Conservation (phyloP, 2,329 filamentous ascomycete genomes). For the Pseudophaeomoniella oleicola region DNA sequence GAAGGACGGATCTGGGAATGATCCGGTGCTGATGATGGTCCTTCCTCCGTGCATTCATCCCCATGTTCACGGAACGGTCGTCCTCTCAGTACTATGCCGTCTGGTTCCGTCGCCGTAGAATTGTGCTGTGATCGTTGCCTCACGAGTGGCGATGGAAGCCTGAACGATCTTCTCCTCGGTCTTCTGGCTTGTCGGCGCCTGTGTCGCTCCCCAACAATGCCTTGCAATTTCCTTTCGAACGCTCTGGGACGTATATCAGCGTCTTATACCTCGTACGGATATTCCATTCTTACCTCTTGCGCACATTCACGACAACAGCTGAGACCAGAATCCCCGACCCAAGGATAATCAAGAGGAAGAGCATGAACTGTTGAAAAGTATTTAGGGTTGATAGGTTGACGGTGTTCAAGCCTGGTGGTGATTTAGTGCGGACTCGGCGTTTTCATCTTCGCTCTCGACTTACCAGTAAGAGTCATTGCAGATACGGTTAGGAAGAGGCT, state of each 20-base stretch:
- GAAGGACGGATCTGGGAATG: not conserved
- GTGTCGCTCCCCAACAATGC: constrained; percentile 7
- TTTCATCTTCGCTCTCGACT: not conserved
- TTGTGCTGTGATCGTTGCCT: not conserved
- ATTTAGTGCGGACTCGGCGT: not conserved
- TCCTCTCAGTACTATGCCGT: not conserved
- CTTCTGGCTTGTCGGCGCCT: not conserved
- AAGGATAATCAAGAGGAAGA: constrained; percentile 32
- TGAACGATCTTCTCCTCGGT: not conserved
- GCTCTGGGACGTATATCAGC: constrained; percentile 17
- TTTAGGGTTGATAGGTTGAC: constrained; percentile 32
- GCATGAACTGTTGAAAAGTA: constrained; percentile 31
- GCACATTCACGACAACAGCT: constrained; percentile 26
- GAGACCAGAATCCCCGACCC: constrained; percentile 33
- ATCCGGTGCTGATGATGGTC: not conserved
- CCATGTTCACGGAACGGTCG: not conserved
- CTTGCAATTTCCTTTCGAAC: constrained; percentile 14
- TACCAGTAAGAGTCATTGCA: constrained; percentile 33
- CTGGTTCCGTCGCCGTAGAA: not conserved
- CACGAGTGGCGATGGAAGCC: not conserved
- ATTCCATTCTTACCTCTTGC: constrained; percentile 12
- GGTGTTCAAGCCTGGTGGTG: constrained; percentile 22
- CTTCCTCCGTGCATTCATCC: not conserved
- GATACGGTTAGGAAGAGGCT: constrained; percentile 30
- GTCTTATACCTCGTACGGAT: constrained; percentile 18